Evolutionary conservation across 2,329 filamentous ascomycete genomes (phyloP), one percentile per base, ranked within the genome.

Genomic region (Ilyonectria mors-panacis): DNA sequence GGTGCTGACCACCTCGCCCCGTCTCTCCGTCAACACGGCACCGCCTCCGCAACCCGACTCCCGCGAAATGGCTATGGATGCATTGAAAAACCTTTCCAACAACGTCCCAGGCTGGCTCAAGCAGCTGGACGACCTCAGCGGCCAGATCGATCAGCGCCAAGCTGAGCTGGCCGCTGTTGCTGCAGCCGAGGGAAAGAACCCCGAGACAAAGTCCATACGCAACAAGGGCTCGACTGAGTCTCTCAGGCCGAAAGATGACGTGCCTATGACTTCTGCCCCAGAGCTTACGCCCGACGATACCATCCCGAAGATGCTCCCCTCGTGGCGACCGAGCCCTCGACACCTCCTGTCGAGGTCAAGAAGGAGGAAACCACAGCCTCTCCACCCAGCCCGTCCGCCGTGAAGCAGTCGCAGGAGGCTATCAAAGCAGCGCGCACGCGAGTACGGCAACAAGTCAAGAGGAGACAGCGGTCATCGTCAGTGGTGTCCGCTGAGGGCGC

Each of bases 111-210:
- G 87, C 76, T 92, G 89, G 89, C 81, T 87, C 42, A 81, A 81
- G 65, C 85, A 87, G 23, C 84, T 92, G 50, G 87, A 90, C 68
- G 86, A 90, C 58, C 84, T 92, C 64, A 89, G 85, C 74, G 82
- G 83, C 66, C 86, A 91, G 77, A 89, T 92, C 65, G 85, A 88
- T 65, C 82, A 86, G 74, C 88, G 89, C 65, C 89, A 92, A 81
- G 80, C 82, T 57, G 88, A 91, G 75, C 82, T 91, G 63, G 89
- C 88, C 39, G 82, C 83, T 64, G 77, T 87, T 63, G 81, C 78
- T 45, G 72, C 75, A 48, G 69, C 71, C 15, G 73, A 76, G 47
- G 67, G 72, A n/a, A 75, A 73, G 58, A 73, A 63, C 37, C 57
- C 74, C 35, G 76, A 80, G 50, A 77, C 80, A 44, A 82, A 78